Conservation (phyloP, 169 alveolate species). For the Besnoitia besnoiti region DNA sequence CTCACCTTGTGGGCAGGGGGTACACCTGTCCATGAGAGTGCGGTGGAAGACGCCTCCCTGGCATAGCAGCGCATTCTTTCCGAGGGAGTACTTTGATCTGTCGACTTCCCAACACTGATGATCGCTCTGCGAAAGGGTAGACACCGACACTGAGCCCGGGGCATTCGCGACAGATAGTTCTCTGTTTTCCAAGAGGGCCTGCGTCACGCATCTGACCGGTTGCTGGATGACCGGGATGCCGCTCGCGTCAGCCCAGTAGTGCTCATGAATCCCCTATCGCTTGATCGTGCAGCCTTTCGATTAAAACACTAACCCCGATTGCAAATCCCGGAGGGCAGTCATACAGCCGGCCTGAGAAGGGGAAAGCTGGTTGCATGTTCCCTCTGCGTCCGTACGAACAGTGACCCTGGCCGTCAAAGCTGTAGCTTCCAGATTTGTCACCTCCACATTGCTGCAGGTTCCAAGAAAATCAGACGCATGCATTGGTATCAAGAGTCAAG, state of each 20-base stretch:
- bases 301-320: not conserved
- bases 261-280: too few relatives aligned
- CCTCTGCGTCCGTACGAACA: not conserved
- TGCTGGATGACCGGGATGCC: too few relatives aligned
- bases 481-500: not conserved
- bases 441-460: not conserved
- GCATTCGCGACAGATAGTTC: too few relatives aligned
- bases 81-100: not conserved
- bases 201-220: too few relatives aligned
- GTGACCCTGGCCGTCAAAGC: not conserved
- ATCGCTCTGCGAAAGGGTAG: not conserved
- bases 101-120: constrained; percentile 20
- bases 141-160: not conserved
- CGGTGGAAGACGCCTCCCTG: not conserved
- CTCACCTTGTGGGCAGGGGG: not conserved
- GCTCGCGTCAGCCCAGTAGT: too few relatives aligned
- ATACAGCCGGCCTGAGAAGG: not conserved
- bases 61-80: not conserved
- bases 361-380: not conserved
- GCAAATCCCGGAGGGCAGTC: not conserved
- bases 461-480: not conserved
- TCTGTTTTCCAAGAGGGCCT: too few relatives aligned
- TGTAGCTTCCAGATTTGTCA: not conserved
- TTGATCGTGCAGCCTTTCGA: not conserved
- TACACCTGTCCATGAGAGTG: not conserved